Conservation (phyloP, 805 yeast species). For the Diddensiella transvaalensis region DNA sequence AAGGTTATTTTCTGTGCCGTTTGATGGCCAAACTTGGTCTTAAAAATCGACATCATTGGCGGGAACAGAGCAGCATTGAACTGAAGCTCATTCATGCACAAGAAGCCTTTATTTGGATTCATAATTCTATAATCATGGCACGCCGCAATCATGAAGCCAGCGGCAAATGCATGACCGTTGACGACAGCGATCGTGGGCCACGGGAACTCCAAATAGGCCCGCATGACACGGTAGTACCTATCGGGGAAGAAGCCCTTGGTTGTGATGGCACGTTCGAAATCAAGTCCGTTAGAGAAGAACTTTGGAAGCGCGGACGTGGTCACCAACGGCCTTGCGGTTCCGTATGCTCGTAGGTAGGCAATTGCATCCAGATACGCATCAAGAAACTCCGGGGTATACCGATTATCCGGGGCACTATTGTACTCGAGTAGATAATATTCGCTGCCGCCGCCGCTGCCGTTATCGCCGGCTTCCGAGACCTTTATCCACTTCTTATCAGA, state of each 20-base stretch:
- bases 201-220: slow-evolving; percentile 35
- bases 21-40: slow-evolving; percentile 30
- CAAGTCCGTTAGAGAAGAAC: slow-evolving; percentile 39
- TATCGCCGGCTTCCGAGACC: slow-evolving; percentile 24
- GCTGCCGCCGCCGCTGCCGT: no score
- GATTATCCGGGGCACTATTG: slow-evolving; percentile 35
- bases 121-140: slow-evolving; percentile 39
- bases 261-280: slow-evolving; percentile 33
- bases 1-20: slow-evolving; percentile 31
- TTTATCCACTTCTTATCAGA: slow-evolving; percentile 43
- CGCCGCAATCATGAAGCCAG: slow-evolving; percentile 38
- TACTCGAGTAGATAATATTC: slow-evolving; percentile 33
- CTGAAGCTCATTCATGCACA: slow-evolving; percentile 39
- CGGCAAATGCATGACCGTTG: slow-evolving; percentile 42
- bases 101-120: slow-evolving; percentile 37
- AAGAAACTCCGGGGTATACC: slow-evolving; percentile 33
- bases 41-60: slow-evolving; percentile 36
- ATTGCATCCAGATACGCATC: slow-evolving; percentile 34
- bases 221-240: slow-evolving; percentile 32
- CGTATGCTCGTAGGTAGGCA: slow-evolving; percentile 28
- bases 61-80: slow-evolving; percentile 38
- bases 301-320: slow-evolving; percentile 36
- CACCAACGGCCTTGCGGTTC: slow-evolving; percentile 33
- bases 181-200: slow-evolving; percentile 39
- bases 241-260: slow-evolving; percentile 35